A percentile compares a stretch with the other conserved stretches of the same genome.
Evolutionary conservation across 305 asterid genomes (phyloP).

Genomic region (Fraxinus velutina): DNA sequence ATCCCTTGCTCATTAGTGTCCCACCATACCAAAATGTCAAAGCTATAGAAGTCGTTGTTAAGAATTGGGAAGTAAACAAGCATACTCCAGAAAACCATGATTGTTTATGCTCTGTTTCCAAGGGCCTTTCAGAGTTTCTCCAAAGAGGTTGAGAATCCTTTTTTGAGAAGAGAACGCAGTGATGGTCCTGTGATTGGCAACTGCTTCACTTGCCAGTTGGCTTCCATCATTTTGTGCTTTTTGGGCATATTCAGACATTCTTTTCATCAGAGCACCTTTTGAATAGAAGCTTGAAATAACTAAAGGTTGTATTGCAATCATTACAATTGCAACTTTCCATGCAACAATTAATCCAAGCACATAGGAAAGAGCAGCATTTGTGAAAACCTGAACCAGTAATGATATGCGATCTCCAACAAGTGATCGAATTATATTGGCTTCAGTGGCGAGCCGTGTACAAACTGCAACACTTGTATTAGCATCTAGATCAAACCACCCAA

Average conservation of each 20-base stretch:
- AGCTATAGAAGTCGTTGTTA: constrained; percentile 34
- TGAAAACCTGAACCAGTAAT: constrained; percentile 34
- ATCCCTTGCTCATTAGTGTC: constrained; percentile 30
- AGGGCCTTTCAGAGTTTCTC: constrained; percentile 37
- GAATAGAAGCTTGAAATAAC: constrained; percentile 36
- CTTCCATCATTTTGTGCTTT: constrained; percentile 52
- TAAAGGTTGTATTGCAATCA: constrained; percentile 45
- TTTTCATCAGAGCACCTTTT: constrained; percentile 37
- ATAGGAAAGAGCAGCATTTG: constrained; percentile 33
- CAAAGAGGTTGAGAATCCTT: constrained; percentile 38
- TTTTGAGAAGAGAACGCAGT: constrained; percentile 48
- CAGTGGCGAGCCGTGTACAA: constrained; percentile 38
- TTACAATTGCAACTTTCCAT: constrained; percentile 43
- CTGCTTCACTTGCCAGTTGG: constrained; percentile 57
- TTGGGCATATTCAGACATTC: constrained; percentile 43
- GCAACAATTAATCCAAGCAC: constrained; percentile 33
- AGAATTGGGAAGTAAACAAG: constrained; percentile 42
- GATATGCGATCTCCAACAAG: constrained; percentile 51
- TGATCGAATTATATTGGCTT: constrained; percentile 37
- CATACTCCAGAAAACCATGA: constrained; percentile 58
- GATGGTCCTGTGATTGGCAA: constrained; percentile 45
- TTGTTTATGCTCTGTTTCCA: constrained; percentile 38
- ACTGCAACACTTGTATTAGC: constrained; percentile 41
- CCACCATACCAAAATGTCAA: constrained; percentile 62
- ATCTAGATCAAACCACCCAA: constrained; percentile 42